These are phyloP conservation scores for Pholiota conissans DNA, from an alignment of 768 basidiomycete genomes.

Conservation along the genomic window DNA sequence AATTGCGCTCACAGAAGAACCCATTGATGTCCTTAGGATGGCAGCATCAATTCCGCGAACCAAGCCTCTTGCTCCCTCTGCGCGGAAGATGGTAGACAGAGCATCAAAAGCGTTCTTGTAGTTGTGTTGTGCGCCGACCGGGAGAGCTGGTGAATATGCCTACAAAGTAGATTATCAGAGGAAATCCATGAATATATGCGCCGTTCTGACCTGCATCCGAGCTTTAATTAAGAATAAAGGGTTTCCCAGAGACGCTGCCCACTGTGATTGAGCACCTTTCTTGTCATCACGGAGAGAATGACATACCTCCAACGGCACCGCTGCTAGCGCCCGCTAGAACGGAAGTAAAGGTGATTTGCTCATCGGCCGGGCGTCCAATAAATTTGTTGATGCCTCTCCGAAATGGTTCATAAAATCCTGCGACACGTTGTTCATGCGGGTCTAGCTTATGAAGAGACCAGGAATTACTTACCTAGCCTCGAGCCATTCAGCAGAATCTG, in stretches of 20 bases:
- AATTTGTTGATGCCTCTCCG: constrained; percentile 67
- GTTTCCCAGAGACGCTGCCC: constrained; percentile 73
- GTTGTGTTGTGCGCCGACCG: constrained; percentile 92
- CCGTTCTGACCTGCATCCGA: constrained; percentile 78
- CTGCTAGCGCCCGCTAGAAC: constrained; percentile 85
- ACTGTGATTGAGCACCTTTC: constrained; percentile 2
- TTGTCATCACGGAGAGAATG: not conserved
- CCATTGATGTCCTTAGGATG: constrained; percentile 92
- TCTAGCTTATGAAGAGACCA: too few species aligned
- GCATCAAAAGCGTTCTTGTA: constrained; percentile 88
- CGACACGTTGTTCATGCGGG: not conserved
- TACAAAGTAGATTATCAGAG: constrained; percentile 21
- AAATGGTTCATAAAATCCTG: constrained; percentile 96
- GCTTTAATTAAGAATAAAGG: constrained; percentile 96
- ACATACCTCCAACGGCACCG: constrained; percentile 85
- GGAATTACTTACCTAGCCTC: constrained; percentile 61
- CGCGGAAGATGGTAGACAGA: constrained; percentile 71
- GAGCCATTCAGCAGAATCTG: constrained; percentile 93
- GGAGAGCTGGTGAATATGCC: constrained; percentile 94
- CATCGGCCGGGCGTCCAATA: constrained; percentile 61
- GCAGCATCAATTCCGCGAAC: constrained; percentile 93
- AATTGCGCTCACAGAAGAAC: constrained; percentile 58
- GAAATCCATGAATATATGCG: not conserved
- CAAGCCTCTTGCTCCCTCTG: constrained; percentile 79
- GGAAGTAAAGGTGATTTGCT: constrained; percentile 75